phyloP scores from a whole-genome alignment of 2,329 filamentous ascomycete genomes.

The Paraphoma sp. region DNA sequence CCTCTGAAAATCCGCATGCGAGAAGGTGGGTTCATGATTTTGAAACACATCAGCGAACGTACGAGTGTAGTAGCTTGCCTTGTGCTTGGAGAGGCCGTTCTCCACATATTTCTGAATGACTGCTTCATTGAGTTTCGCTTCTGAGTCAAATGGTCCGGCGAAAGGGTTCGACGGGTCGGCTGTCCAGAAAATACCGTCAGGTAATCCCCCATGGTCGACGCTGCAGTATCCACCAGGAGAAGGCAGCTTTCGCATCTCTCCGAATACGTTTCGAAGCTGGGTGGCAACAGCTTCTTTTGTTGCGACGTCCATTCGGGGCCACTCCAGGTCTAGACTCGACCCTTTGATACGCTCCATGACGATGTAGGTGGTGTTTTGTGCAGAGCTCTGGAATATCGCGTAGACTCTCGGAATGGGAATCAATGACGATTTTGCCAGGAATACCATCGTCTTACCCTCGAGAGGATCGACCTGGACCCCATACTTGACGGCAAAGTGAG shows the following conservation, averaged over 20 bases:
- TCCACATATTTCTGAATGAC: slow-evolving; percentile 13
- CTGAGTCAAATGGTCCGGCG: slow-evolving; percentile 18
- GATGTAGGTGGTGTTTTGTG: slow-evolving; percentile 13
- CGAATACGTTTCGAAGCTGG: slow-evolving; percentile 9
- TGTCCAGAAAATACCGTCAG: slow-evolving; percentile 15
- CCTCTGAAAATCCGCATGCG: slow-evolving; percentile 18
- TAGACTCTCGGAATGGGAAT: slow-evolving; percentile 23
- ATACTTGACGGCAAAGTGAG: slow-evolving; percentile 25
- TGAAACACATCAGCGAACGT: slow-evolving; percentile 9
- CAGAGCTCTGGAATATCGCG: slow-evolving; percentile 16
- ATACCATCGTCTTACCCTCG: slow-evolving; percentile 23
- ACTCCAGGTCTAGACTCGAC: slow-evolving; percentile 9
- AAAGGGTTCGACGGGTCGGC: slow-evolving; percentile 11
- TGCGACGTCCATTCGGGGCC: slow-evolving; percentile 10
- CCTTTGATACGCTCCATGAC: slow-evolving; percentile 20
- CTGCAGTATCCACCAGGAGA: slow-evolving; percentile 22
- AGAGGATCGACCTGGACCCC: slow-evolving; percentile 15
- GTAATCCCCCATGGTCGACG: slow-evolving; percentile 14
- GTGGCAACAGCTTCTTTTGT: slow-evolving; percentile 13
- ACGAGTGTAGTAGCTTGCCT: slow-evolving; percentile 15
- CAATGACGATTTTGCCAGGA: slow-evolving; percentile 19
- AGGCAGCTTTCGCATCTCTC: slow-evolving; percentile 17
- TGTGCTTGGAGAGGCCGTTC: slow-evolving; percentile 12
- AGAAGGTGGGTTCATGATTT: slow-evolving; percentile 12
- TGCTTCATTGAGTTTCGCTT: slow-evolving; percentile 16